phyloP scores from a whole-genome alignment of 140 eudicot species.

The Senecio squalidus region DNA sequence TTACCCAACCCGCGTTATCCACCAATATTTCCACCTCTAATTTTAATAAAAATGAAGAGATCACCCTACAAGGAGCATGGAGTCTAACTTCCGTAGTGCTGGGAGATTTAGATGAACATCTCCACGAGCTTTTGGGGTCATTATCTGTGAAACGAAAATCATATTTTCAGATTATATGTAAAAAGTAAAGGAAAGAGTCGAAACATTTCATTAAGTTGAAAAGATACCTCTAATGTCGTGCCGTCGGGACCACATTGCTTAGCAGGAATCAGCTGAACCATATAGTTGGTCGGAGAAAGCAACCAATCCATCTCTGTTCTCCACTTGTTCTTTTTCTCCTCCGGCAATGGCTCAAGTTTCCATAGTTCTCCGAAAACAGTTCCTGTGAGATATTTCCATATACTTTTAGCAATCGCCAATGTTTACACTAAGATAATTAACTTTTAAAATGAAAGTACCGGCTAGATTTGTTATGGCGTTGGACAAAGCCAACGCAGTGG shows the following conservation, averaged over 20 bases:
- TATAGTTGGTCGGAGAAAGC: slow-evolving; percentile 83
- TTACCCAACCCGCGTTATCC: no score
- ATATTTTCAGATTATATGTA: no score
- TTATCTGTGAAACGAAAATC: no score
- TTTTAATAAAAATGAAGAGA: slow-evolving; percentile 21
- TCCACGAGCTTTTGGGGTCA: slow-evolving; percentile 97
- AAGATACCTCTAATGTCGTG: slow-evolving; percentile 65
- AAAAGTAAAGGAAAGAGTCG: neutral
- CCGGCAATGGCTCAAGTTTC: slow-evolving; percentile 86
- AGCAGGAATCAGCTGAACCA: slow-evolving; percentile 94
- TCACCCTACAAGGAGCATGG: slow-evolving; percentile 95
- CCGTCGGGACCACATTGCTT: slow-evolving; percentile 70
- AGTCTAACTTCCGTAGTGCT: slow-evolving; percentile 83
- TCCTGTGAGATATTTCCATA: slow-evolving; percentile 37
- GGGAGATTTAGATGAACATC: slow-evolving; percentile 90
- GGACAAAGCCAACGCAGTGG: slow-evolving; percentile 78
- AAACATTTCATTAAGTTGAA: neutral
- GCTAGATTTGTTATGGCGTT: slow-evolving; percentile 83
- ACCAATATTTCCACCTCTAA: no score
- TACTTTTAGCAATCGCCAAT: no score
- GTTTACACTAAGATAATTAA: neutral
- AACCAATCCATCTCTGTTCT: slow-evolving; percentile 89
- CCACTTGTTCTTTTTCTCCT: slow-evolving; percentile 78
- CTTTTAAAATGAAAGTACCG: slow-evolving; percentile 40
- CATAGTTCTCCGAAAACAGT: slow-evolving; percentile 92